A percentile compares a stretch with the other conserved stretches of the same genome.
phyloP scores from a whole-genome alignment of 2,329 filamentous ascomycete genomes.

The Xylariomycetidae sp. region DNA sequence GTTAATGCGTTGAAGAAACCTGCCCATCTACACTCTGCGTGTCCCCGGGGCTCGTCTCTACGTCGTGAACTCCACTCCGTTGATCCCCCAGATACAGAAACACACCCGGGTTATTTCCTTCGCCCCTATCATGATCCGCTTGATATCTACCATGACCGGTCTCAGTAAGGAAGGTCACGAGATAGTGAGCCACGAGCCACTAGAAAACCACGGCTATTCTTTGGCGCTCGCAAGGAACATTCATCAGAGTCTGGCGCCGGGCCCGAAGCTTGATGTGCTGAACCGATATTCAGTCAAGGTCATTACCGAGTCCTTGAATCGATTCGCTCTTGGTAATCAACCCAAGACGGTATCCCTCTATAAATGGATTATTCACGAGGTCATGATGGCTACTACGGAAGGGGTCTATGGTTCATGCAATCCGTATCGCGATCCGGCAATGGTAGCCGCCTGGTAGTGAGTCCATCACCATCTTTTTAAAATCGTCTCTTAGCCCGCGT shows the following conservation, averaged over 20 bases:
- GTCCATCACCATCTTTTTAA: too few species aligned
- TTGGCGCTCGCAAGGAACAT: constrained; percentile 11
- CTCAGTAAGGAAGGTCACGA: constrained; percentile 2
- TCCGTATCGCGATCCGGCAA: constrained; percentile 12
- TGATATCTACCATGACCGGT: constrained; percentile 2
- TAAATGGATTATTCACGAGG: constrained; percentile 13
- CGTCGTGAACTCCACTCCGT: constrained; percentile 4
- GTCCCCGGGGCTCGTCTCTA: constrained; percentile 4
- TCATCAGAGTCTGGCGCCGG: constrained; percentile 9
- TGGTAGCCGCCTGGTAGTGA: constrained; percentile 18
- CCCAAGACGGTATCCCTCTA: constrained; percentile 10
- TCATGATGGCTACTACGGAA: constrained; percentile 13
- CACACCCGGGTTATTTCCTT: constrained; percentile 4
- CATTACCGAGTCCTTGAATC: constrained; percentile 10
- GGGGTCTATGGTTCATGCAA: constrained; percentile 17
- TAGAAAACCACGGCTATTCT: constrained; percentile 8
- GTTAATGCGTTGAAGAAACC: too few species aligned
- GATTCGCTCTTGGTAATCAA: constrained; percentile 1
- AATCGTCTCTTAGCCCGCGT: too few species aligned
- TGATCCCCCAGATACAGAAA: constrained; percentile 1
- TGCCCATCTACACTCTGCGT: constrained; percentile 7
- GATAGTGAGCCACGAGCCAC: constrained; percentile 6
- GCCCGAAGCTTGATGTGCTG: constrained; percentile 12
- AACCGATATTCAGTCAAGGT: constrained; percentile 10
- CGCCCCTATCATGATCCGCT: background rate